Percentiles rank a stretch among this genome's conserved stretches.
These are phyloP conservation scores for Paxillus involutus DNA, from an alignment of 768 basidiomycete genomes.

Conservation along the genomic window DNA sequence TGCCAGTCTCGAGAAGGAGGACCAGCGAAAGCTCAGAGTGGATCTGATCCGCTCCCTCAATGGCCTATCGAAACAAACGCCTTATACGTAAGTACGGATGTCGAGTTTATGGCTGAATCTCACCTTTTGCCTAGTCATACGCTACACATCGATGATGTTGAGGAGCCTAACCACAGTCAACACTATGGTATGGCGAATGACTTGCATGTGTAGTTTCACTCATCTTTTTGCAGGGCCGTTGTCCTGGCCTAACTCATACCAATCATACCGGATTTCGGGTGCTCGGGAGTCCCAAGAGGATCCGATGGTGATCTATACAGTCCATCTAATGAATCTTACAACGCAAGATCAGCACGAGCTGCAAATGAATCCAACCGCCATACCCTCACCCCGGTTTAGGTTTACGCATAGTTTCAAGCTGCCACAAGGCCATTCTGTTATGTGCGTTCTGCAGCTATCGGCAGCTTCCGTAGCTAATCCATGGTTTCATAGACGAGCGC, in stretches of 20 bases:
- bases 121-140: constrained; percentile 6
- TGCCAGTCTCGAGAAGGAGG: constrained; percentile 2
- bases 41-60: constrained; percentile 21
- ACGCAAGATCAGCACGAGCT: constrained; percentile 26
- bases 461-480: background rate
- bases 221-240: background rate
- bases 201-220: background rate
- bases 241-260: background rate
- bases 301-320: constrained; percentile 17
- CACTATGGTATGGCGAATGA: background rate
- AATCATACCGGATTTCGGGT: background rate
- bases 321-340: constrained; percentile 28
- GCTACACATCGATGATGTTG: background rate
- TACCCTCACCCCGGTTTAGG: constrained; percentile 24
- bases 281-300: constrained; percentile 6
- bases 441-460: constrained; percentile 6
- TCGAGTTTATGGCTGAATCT: background rate
- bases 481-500: constrained; percentile 28
- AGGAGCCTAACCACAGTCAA: background rate
- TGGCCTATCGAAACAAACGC: background rate
- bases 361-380: constrained; percentile 20
- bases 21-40: constrained; percentile 10
- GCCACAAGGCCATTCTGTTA: constrained; percentile 17
- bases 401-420: constrained; percentile 15
- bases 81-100: constrained; percentile 6